phyloP scores from a whole-genome alignment of 2,329 filamentous ascomycete genomes.

The Venturia oleaginea region DNA sequence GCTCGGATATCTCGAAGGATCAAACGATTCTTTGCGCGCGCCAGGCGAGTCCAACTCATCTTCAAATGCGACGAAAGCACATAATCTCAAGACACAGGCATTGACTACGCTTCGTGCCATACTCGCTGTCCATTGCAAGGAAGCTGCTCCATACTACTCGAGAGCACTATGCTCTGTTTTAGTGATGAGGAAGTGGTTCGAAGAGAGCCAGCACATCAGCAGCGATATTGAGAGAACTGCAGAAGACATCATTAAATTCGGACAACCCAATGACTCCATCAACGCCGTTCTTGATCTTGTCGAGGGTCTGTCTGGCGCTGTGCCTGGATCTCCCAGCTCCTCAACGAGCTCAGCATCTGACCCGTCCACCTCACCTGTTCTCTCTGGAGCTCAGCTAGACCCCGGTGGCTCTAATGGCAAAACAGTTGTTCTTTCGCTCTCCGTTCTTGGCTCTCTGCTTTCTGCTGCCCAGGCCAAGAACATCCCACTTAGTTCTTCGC shows the following conservation, averaged over 20 bases:
- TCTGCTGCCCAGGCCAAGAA: conserved; percentile 26
- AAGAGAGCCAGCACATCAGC: conserved; percentile 61
- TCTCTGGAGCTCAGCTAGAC: conserved; percentile 13
- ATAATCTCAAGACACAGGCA: conserved; percentile 66
- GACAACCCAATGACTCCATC: conserved; percentile 48
- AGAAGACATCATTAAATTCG: conserved; percentile 59
- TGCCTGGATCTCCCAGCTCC: conserved; percentile 16
- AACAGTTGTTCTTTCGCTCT: conserved; percentile 31
- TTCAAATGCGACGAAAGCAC: conserved; percentile 53
- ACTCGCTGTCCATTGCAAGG: conserved; percentile 56
- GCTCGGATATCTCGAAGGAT: conserved; percentile 62
- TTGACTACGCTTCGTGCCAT: conserved; percentile 65
- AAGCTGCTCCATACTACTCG: conserved; percentile 59
- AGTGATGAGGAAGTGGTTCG: conserved; percentile 55
- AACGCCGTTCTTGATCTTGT: conserved; percentile 30
- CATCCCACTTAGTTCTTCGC: conserved; percentile 23
- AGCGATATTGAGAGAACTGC: conserved; percentile 65
- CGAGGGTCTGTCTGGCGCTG: conserved; percentile 23
- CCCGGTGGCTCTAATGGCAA: conserved; percentile 17
- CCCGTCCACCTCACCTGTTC: conserved; percentile 25
- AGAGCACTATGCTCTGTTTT: conserved; percentile 60
- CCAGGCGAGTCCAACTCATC: conserved; percentile 30
- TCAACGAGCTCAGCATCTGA: conserved; percentile 19
- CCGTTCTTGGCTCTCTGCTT: conserved; percentile 29
- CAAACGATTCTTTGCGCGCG: conserved; percentile 25